Conservation (phyloP, 345 rosid genomes). For the Dovyalis caffra region DNA sequence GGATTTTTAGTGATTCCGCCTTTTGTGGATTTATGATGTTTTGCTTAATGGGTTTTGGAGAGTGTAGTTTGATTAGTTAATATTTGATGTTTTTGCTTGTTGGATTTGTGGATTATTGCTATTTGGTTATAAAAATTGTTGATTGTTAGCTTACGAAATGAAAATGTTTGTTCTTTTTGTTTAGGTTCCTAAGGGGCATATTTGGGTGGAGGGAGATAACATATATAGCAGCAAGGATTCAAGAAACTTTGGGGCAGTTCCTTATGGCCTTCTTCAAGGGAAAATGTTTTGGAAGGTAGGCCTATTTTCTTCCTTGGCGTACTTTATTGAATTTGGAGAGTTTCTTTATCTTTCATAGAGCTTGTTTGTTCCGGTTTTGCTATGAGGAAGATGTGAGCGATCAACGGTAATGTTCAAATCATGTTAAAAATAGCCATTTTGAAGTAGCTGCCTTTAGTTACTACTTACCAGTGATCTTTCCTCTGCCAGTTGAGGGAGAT, state of each 20-base stretch:
- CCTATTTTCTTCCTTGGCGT: slow-evolving; percentile 1
- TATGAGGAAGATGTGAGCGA: neutral
- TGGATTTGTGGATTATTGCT: neutral
- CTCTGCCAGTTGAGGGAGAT: neutral
- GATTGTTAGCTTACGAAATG: neutral
- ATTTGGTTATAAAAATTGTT: neutral
- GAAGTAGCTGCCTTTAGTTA: neutral
- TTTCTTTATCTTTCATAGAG: neutral
- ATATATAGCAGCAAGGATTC: slow-evolving; percentile 58
- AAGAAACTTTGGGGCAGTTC: slow-evolving; percentile 68
- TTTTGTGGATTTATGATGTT: neutral
- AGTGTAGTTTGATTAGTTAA: neutral
- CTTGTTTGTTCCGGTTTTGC: neutral
- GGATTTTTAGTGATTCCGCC: neutral
- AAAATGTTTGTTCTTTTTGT: neutral
- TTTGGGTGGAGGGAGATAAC: slow-evolving; percentile 77
- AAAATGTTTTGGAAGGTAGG: slow-evolving; percentile 64
- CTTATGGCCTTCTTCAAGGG: slow-evolving; percentile 69
- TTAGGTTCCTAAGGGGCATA: slow-evolving; percentile 75
- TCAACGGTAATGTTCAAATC: neutral
- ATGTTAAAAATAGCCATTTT: neutral
- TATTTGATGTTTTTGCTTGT: neutral
- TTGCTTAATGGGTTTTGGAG: slow-evolving; percentile 3
- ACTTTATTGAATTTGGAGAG: neutral
- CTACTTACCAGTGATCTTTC: too few species aligned